phyloP scores from a whole-genome alignment of 768 basidiomycete species.

The Terana coerulea region DNA sequence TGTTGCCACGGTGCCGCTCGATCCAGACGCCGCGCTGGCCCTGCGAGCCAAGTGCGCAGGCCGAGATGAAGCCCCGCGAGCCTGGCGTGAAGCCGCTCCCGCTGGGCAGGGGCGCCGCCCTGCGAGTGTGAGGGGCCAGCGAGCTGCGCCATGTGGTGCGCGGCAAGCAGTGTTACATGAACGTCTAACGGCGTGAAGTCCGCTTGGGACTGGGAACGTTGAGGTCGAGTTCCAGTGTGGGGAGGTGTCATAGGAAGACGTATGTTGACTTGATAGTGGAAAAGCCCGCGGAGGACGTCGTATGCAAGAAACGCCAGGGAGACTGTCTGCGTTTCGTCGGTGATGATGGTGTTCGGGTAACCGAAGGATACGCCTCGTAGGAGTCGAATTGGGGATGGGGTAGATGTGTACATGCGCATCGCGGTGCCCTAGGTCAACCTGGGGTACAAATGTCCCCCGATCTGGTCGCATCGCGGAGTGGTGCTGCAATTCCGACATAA shows the following conservation, averaged over 20 bases:
- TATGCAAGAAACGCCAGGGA: conserved; percentile 42
- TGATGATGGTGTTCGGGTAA: not conserved
- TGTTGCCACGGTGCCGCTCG: conserved; percentile 42
- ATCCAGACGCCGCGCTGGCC: conserved; percentile 55
- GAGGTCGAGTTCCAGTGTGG: not conserved
- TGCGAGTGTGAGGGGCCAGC: conserved; percentile 8
- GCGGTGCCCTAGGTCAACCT: not conserved
- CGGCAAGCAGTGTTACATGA: conserved; percentile 39
- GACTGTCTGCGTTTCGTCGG: conserved; percentile 16
- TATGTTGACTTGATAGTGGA: conserved; percentile 39
- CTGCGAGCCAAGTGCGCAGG: conserved; percentile 44
- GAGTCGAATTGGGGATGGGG: conserved; percentile 26
- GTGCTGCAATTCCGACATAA: not conserved
- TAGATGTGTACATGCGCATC: not conserved
- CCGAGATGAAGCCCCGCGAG: conserved; percentile 45
- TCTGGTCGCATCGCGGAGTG: no score
- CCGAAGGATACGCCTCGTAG: conserved; percentile 33
- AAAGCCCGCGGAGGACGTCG: conserved; percentile 45
- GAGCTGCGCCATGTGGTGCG: conserved; percentile 37
- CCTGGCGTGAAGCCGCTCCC: conserved; percentile 19
- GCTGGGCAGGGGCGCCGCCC: conserved; percentile 13
- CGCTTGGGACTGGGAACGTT: not conserved
- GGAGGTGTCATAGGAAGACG: conserved; percentile 1
- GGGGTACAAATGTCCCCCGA: no score
- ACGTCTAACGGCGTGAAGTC: conserved; percentile 26